Base-by-base conservation (phyloP, 1,139 yeast genomes). In the Candida buenavistaensis region DNA sequence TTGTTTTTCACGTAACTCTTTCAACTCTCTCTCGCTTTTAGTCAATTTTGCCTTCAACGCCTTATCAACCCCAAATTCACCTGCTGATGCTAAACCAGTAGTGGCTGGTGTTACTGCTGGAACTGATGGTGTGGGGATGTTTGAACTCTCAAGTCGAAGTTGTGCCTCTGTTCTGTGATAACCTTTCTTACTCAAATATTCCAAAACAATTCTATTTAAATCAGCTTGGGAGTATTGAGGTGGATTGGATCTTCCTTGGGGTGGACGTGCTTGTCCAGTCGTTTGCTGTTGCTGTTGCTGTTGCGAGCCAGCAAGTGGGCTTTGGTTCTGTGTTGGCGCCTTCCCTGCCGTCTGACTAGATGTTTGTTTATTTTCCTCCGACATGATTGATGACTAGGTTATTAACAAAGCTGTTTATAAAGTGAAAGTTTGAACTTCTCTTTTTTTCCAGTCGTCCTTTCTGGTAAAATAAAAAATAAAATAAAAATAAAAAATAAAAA, bases 151-250 rank as follows among this genome's bases (percentile, higher is more conserved):
- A 44, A 89, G 78, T 45, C 98, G 75, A 41, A 92, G 73, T 82
- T 89, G 87, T 4, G 96, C 89, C 57, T 94, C 99, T 0, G 97
- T 90, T 47, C 84, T 78, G 46, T 88, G 90, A 54, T 88, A 94
- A 3, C 99, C 99, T 56, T 90, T 89, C 54, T 92, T 90, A 57
- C 82, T 86, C 46, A 94, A 73, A 51, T 92, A 92, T 51, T 92
- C 98, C 50, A 92, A 70, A 23, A 92, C 97, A 53, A 90, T 86
- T 47, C 94, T 68, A 59, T 90, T 88, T 58, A 90, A 70, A 57
- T 90, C 96, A 1, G 90, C 88, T 35, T 83, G 90, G 2, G 75
- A 68, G 33, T 63, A 62, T 45, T 66, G 74, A 10, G 69, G 65
- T 39, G 60, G 69, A 14, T 51, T 38, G 6, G 39, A 33, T 31